Evolutionary conservation across 257 asterid species (phyloP).

Genomic region (Agastache rugosa): DNA sequence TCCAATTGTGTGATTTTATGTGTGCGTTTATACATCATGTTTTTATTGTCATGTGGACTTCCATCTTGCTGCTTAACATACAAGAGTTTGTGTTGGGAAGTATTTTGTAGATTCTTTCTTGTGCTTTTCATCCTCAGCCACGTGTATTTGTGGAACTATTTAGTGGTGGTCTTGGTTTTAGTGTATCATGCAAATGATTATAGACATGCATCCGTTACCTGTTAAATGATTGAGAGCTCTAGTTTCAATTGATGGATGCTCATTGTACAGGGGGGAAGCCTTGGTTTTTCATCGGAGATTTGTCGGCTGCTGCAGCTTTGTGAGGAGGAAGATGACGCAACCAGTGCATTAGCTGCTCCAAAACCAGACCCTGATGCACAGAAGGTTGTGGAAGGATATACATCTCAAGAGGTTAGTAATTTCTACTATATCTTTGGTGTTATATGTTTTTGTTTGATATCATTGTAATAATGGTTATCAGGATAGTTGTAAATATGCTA

Average conservation of each 20-base stretch:
- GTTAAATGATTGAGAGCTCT: slow-evolving; percentile 15
- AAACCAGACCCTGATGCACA: slow-evolving; percentile 81
- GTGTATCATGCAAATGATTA: slow-evolving; percentile 10
- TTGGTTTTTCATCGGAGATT: slow-evolving; percentile 80
- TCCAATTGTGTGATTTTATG: neutral
- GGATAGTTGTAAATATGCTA: neutral
- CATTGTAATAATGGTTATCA: neutral
- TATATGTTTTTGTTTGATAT: neutral
- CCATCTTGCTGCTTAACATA: slow-evolving; percentile 1
- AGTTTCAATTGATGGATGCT: slow-evolving; percentile 32
- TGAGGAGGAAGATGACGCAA: slow-evolving; percentile 99
- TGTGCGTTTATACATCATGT: neutral
- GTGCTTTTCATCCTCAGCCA: slow-evolving; percentile 18
- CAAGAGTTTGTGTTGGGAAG: neutral
- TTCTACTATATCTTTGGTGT: neutral
- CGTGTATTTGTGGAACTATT: slow-evolving; percentile 9
- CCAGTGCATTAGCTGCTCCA: slow-evolving; percentile 82
- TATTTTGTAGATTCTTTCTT: slow-evolving; percentile 2
- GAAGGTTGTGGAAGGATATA: slow-evolving; percentile 55
- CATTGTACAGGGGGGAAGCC: slow-evolving; percentile 81
- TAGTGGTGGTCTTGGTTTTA: slow-evolving; percentile 1
- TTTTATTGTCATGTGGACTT: neutral
- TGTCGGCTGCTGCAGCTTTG: slow-evolving; percentile 75
- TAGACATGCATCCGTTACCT: slow-evolving; percentile 23
- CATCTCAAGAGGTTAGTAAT: slow-evolving; percentile 62